Base-by-base conservation (phyloP, 768 basidiomycete genomes). In the Pulveroboletus frians region DNA sequence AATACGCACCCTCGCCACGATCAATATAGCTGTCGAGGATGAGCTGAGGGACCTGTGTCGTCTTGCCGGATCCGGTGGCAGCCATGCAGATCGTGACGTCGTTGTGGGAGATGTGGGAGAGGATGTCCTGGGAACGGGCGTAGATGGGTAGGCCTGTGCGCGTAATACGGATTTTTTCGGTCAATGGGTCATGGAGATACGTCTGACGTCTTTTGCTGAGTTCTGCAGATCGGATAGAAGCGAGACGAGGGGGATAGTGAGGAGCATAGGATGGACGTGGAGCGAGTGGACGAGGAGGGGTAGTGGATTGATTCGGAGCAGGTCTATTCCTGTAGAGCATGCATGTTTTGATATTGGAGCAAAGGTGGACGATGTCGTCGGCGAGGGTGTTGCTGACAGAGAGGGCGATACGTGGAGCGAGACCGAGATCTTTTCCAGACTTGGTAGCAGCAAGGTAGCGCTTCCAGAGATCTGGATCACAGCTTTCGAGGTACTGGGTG, bases 41-140 rank as follows among this genome's bases (percentile, higher is more conserved):
- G 40, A 96, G 76, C 65, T 96, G 94, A 5, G 94, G 94, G 21
- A 96, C 80, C 66, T 97, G 94, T 0, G 93, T 96, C 7, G 92
- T 95, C 72, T 96, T 96, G 1, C 93, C 92, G 1, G 90, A 92
- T 31, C 92, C 91, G 3, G 92, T 92, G 7, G 87, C 81, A 40
- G 91, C 91, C 84, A 92, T 87, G 56, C 85, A 83, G 57, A 95
- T 83, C 1, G 88, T 88, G 50, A 96, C 91, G 13, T 92, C 88
- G 66, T 95, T 82, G 27, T 78, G 69, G 17, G 73, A 69, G 56
- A 97, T 82, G 52, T 85, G 83, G 2, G 75, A 63, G 43, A 95
- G 62, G 36, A 96, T 75, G 9, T 85, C 77, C 5, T 75, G 71
- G 2, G 85, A 76, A 52, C 83, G 78, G 15, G 83, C 75, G 53